Evolutionary conservation across 2,329 filamentous ascomycete genomes (phyloP).

Genomic region (Colletotrichum sp.): DNA sequence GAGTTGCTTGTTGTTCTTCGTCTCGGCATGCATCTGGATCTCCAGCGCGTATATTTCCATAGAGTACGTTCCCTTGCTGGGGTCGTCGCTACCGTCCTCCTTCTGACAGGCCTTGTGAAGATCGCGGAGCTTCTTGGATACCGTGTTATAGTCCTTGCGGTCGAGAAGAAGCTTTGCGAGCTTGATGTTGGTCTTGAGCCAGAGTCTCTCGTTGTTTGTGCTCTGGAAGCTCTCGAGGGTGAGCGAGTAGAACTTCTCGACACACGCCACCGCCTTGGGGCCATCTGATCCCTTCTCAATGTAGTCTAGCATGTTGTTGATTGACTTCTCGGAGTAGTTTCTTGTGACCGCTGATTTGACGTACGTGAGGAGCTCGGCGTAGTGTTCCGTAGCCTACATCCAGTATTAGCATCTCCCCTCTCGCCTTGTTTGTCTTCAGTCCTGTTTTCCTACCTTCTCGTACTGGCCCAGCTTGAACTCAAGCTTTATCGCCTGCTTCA

Average conservation of each 20-base stretch:
- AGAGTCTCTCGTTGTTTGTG: constrained; percentile 95
- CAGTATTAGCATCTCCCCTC: not conserved
- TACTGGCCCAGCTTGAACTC: constrained; percentile 94
- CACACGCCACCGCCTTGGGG: constrained; percentile 73
- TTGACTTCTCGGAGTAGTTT: constrained; percentile 98
- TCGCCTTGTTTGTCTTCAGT: not conserved
- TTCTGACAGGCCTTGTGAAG: constrained; percentile 88
- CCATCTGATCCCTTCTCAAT: constrained; percentile 88
- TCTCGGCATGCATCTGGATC: constrained; percentile 98
- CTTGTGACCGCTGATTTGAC: constrained; percentile 96
- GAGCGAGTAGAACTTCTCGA: constrained; percentile 94
- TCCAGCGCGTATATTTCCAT: constrained; percentile 96
- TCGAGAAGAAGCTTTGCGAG: constrained; percentile 90
- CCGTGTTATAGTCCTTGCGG: constrained; percentile 82
- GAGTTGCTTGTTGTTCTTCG: constrained; percentile 95
- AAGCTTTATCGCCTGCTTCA: constrained; percentile 98
- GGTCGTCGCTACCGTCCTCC: constrained; percentile 87
- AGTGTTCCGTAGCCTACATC: constrained; percentile 83
- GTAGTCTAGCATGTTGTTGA: constrained; percentile 98
- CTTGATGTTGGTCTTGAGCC: constrained; percentile 99
- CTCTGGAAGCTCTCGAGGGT: constrained; percentile 95
- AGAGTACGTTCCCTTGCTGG: constrained; percentile 94
- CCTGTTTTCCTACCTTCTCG: constrained; percentile 63
- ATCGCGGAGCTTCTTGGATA: constrained; percentile 85
- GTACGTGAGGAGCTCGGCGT: constrained; percentile 93